Base-by-base conservation (phyloP, 495 filamentous ascomycete species). In the Lophiostoma macrostomum region DNA sequence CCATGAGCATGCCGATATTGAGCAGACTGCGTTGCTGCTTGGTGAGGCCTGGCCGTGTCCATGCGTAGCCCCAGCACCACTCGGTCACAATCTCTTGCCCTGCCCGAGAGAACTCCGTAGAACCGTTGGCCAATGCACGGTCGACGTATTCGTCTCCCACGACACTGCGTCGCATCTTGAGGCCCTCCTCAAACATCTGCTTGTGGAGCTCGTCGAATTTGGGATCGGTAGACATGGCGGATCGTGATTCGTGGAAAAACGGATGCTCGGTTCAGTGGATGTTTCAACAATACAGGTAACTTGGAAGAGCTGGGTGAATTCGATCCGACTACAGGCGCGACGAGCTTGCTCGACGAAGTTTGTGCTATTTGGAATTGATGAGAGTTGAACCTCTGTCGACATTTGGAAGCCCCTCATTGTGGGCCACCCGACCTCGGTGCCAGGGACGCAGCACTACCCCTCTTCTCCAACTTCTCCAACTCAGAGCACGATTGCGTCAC, bases 1-100 rank as follows among this genome's bases (percentile, higher is more conserved):
- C 78, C 50, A 73, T 74, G 29, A 82, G 67, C 71, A 81, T 79
- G 47, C 71, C 77, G 14, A 79, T 76, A 63, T 78, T 79, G 50
- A 84, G 60, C 28, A 82, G 62, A 48, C 68, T 73, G 30, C 78
- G 71, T 61, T 80, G 76, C 60, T 81, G 78, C 42, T 69, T 67
- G 23, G 75, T 71, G 2, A 81, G 73, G 0, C 79, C 80, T 0
- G 76, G 76, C 8, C 79, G 75, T 6, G 73, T 72, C 79, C 78
- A 81, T 11, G 75, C 64, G 35, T 70, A 66, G 22, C 78, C 79
- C 78, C 78, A 82, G 68, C 74, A 79, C 53, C 64, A 68, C 57
- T 79, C 76, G 4, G 76, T 79, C 12, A 79, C 74, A 23, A 76
- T 67, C 49, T 81, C 73, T 53, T 83, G 79, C 50, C 74, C 73